Evolutionary conservation across 2,329 filamentous ascomycete genomes (phyloP).

Genomic region (Ceratocystis variospora): DNA sequence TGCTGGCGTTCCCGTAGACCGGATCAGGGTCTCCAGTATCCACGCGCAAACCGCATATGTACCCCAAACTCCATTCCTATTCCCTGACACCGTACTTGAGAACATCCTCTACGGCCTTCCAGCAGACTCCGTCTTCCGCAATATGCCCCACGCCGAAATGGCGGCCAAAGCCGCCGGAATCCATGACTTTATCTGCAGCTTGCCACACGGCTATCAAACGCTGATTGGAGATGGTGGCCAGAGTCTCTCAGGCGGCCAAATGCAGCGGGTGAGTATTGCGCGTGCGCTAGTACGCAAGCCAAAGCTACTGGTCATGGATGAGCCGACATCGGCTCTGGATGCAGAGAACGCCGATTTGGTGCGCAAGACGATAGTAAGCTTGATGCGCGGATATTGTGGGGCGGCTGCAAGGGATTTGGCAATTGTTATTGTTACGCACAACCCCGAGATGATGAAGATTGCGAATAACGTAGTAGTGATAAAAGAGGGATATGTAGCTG

Average conservation of each 20-base stretch:
- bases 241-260: constrained; percentile 64
- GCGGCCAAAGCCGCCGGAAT: constrained; percentile 46
- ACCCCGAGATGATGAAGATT: constrained; percentile 71
- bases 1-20: background rate
- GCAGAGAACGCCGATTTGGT: constrained; percentile 51
- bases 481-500: constrained; percentile 50
- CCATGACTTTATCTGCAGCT: constrained; percentile 53
- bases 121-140: constrained; percentile 37
- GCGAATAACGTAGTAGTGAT: constrained; percentile 62
- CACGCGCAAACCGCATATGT: constrained; percentile 53
- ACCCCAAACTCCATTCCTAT: constrained; percentile 58
- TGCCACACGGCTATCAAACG: constrained; percentile 59
- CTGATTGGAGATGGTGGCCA: constrained; percentile 63
- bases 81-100: constrained; percentile 59
- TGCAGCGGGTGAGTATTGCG: constrained; percentile 69
- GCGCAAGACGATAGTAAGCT: constrained; percentile 42
- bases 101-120: constrained; percentile 74
- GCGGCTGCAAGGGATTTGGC: constrained; percentile 36
- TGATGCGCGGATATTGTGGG: constrained; percentile 31
- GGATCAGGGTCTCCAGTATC: constrained; percentile 46
- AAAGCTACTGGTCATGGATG: constrained; percentile 65
- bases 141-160: constrained; percentile 31
- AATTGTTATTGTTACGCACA: constrained; percentile 64
- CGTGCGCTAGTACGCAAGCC: constrained; percentile 61
- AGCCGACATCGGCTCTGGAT: constrained; percentile 74